Percentiles rank a stretch among this genome's conserved stretches.
Evolutionary conservation across 352 stramenopile genomes (phyloP).

Genomic region (Pythium insidiosum): DNA sequence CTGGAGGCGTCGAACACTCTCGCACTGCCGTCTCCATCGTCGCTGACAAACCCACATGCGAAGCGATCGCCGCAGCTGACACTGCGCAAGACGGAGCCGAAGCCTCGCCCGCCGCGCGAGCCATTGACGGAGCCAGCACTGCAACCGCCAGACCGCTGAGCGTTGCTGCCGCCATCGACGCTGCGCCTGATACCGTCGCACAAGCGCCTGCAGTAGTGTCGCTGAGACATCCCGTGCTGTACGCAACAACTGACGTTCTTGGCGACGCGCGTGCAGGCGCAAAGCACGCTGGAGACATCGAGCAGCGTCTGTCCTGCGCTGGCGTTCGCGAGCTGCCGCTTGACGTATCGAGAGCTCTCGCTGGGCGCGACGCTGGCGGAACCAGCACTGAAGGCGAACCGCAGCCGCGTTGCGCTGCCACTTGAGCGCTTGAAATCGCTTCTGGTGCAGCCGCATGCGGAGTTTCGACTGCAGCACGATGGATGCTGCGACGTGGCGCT

Average conservation of each 20-base stretch:
- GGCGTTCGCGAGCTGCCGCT: conserved; percentile 5
- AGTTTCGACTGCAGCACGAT: conserved; percentile 57
- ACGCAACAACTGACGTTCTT: conserved; percentile 21
- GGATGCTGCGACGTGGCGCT: conserved; percentile 33
- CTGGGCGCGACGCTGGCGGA: conserved; percentile 10
- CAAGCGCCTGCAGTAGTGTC: conserved; percentile 39
- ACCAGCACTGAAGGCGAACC: conserved; percentile 32
- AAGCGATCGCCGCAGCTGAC: conserved; percentile 11
- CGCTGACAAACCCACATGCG: conserved; percentile 12
- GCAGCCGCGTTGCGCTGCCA: conserved; percentile 29
- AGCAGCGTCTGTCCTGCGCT: conserved; percentile 5
- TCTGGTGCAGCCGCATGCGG: conserved; percentile 43
- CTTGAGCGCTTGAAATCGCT: conserved; percentile 48
- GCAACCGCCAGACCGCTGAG: conserved; percentile 13
- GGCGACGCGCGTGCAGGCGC: conserved; percentile 25
- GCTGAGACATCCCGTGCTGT: conserved; percentile 32
- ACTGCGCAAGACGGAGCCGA: conserved; percentile 8
- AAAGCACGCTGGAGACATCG: conserved; percentile 31
- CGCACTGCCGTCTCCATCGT: conserved; percentile 10
- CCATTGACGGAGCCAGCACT: conserved; percentile 28
- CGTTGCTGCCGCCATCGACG: conserved; percentile 6
- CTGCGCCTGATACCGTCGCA: conserved; percentile 11
- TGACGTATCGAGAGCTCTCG: conserved; percentile 11
- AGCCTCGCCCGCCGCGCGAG: conserved; percentile 4
- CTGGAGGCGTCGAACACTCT: conserved; percentile 17